Conservation (phyloP, 2,329 filamentous ascomycete genomes). For the Cryphonectria radicalis region DNA sequence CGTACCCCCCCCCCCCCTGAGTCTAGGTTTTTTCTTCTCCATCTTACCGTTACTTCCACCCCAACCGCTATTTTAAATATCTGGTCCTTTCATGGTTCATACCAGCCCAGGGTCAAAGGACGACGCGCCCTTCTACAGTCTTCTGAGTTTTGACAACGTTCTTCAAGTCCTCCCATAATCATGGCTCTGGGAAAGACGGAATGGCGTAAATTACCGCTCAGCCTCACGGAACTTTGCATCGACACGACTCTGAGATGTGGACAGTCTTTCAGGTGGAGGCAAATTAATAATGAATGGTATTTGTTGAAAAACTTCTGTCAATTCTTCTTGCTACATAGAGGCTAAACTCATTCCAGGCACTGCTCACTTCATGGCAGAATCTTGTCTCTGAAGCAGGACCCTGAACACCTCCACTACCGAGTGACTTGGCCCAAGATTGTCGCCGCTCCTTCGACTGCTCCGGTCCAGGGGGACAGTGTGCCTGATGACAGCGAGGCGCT, state of each 20-base stretch:
- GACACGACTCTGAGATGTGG: slow-evolving; percentile 93
- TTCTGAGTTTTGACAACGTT: background rate
- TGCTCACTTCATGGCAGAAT: slow-evolving; percentile 87
- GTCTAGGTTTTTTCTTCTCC: background rate
- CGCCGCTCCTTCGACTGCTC: slow-evolving; percentile 42
- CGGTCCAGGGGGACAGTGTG: slow-evolving; percentile 28
- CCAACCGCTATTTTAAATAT: background rate
- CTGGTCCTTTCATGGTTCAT: background rate
- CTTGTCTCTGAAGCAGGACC: slow-evolving; percentile 82
- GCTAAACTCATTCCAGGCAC: slow-evolving; percentile 53
- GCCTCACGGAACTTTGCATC: slow-evolving; percentile 84
- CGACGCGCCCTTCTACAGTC: background rate
- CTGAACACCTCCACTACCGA: slow-evolving; percentile 77
- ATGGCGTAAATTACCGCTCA: slow-evolving; percentile 87
- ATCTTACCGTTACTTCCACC: background rate
- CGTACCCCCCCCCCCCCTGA: background rate
- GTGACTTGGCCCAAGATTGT: slow-evolving; percentile 60
- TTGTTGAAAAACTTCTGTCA: background rate
- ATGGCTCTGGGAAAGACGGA: slow-evolving; percentile 58
- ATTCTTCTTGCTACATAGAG: slow-evolving; percentile 6
- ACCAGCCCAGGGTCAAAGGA: background rate
- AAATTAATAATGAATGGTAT: slow-evolving; percentile 82
- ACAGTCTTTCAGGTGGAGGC: slow-evolving; percentile 95
- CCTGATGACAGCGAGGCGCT: slow-evolving; percentile 74
- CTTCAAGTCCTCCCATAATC: background rate